Evolutionary conservation across 805 yeast species (phyloP).

Genomic region (Wickerhamiella nectarea): DNA sequence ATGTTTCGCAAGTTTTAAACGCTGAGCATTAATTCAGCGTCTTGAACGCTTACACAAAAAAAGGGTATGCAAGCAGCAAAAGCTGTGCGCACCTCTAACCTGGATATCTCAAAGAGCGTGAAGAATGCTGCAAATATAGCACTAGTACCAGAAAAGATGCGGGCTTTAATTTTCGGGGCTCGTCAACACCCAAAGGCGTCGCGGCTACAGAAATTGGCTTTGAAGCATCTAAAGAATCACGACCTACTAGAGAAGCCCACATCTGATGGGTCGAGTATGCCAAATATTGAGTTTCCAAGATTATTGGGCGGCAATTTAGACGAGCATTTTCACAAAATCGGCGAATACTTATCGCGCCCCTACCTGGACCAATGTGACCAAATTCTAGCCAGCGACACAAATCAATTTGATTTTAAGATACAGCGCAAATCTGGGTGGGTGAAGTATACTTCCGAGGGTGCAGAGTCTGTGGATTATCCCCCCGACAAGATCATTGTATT

Average conservation of each 20-base stretch:
- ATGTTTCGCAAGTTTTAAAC: too few species aligned
- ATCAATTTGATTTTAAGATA: slow-evolving; percentile 39
- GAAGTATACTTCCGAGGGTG: slow-evolving; percentile 45
- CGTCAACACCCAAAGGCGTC: background rate
- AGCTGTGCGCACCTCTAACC: background rate
- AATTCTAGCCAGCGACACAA: slow-evolving; percentile 24
- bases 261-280: slow-evolving; percentile 6
- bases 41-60: background rate
- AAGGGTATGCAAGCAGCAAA: background rate
- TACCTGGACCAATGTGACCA: slow-evolving; percentile 40
- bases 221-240: slow-evolving; percentile 13
- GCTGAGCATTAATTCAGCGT: too few species aligned
- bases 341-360: slow-evolving; percentile 43
- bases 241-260: slow-evolving; percentile 16
- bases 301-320: slow-evolving; percentile 62
- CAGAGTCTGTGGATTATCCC: slow-evolving; percentile 54
- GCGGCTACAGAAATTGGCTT: slow-evolving; percentile 7
- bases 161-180: slow-evolving; percentile 16
- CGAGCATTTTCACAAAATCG: slow-evolving; percentile 69
- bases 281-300: slow-evolving; percentile 38
- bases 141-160: slow-evolving; percentile 6
- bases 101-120: background rate
- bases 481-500: slow-evolving; percentile 60
- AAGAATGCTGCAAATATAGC: slow-evolving; percentile 8
- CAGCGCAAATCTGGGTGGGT: slow-evolving; percentile 67